These are phyloP conservation scores for Chrysosporium keratinophilum DNA, from an alignment of 2,329 filamentous ascomycete species.

Conservation along the genomic window DNA sequence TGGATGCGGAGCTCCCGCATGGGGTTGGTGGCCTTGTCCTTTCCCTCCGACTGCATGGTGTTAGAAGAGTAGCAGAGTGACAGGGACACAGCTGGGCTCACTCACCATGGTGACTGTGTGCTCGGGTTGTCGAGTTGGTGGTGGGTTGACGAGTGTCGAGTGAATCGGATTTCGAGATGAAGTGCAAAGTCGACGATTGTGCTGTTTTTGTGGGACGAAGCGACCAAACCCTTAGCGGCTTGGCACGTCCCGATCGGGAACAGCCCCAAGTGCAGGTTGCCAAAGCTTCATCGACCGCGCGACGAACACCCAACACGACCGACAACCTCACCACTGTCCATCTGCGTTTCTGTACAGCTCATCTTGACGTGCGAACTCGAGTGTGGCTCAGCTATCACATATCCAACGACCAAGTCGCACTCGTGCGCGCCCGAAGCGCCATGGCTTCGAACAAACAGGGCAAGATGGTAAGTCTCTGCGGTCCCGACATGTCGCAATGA, in stretches of 20 bases:
- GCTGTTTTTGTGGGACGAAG: constrained; percentile 24
- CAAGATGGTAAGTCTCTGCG: constrained; percentile 77
- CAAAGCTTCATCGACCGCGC: not conserved
- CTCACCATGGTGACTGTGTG: constrained; percentile 42
- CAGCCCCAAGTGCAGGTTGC: constrained; percentile 16
- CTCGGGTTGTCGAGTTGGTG: constrained; percentile 8
- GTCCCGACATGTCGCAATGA: constrained; percentile 32
- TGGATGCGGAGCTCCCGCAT: constrained; percentile 99
- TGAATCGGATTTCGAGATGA: not conserved
- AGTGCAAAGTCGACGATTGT: constrained; percentile 9
- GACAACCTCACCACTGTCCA: not conserved
- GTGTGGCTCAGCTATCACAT: not conserved
- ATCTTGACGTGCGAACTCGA: not conserved
- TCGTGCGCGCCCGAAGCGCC: constrained; percentile 38
- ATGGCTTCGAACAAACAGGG: constrained; percentile 84
- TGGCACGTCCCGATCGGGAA: constrained; percentile 23
- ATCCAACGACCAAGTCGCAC: constrained; percentile 32
- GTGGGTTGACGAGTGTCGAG: constrained; percentile 5
- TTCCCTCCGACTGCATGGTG: constrained; percentile 53
- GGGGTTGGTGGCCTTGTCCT: constrained; percentile 81
- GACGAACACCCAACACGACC: not conserved
- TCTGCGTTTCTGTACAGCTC: not conserved
- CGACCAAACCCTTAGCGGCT: constrained; percentile 30
- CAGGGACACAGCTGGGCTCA: constrained; percentile 12
- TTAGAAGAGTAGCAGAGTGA: constrained; percentile 1